Evolutionary conservation across 495 filamentous ascomycete species (phyloP).

Genomic region (Cenococcum geophilum): DNA sequence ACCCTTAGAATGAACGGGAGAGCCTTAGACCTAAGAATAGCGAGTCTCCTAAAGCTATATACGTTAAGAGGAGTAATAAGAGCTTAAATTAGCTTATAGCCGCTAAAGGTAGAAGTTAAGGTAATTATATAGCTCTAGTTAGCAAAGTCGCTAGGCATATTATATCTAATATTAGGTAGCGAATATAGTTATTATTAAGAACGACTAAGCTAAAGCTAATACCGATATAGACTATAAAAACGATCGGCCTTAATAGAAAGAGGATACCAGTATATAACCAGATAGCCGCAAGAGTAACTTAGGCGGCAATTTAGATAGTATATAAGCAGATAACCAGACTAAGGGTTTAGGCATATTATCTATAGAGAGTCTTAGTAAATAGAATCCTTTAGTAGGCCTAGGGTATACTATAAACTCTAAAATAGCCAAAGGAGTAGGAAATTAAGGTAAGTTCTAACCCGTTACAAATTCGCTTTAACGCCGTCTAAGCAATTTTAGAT

Average conservation of each 20-base stretch:
- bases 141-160: background rate
- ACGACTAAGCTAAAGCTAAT: background rate
- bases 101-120: background rate
- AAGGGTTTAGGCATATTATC: background rate
- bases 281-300: background rate
- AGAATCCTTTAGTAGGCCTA: background rate
- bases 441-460: background rate
- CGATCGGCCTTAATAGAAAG: background rate
- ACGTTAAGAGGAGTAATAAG: no score
- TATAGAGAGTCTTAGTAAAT: background rate
- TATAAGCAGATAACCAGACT: background rate
- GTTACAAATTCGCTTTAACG: background rate
- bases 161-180: background rate
- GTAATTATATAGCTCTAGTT: background rate
- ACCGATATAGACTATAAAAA: background rate
- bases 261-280: background rate
- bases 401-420: background rate
- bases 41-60: no score
- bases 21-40: no score
- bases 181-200: background rate
- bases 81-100: background rate
- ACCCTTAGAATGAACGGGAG: no score
- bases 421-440: background rate
- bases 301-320: background rate
- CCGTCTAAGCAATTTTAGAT: background rate